Percentiles rank a stretch among this genome's conserved stretches.
Evolutionary conservation across 805 yeast species (phyloP).

Genomic region (Teunomyces gatunensis): DNA sequence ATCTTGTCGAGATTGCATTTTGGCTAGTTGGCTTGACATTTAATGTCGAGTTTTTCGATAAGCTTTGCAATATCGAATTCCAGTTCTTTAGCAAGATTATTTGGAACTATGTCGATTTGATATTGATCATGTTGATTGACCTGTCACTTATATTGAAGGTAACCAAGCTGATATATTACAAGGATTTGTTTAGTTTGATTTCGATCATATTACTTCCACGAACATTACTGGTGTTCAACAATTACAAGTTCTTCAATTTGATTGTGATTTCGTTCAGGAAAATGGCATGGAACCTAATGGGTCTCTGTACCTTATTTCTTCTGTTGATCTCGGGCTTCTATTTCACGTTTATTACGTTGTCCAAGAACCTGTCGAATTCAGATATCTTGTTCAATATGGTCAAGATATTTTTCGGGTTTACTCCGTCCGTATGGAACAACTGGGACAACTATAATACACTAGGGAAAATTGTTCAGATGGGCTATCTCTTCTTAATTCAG

Average conservation of each 20-base stretch:
- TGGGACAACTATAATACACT: slow-evolving; percentile 48
- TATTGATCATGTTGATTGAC: slow-evolving; percentile 39
- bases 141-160: slow-evolving; percentile 24
- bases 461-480: slow-evolving; percentile 47
- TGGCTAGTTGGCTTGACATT: slow-evolving; percentile 47
- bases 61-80: slow-evolving; percentile 43
- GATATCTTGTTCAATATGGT: slow-evolving; percentile 51
- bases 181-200: slow-evolving; percentile 37
- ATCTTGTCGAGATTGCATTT: slow-evolving; percentile 34
- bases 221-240: slow-evolving; percentile 48
- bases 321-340: slow-evolving; percentile 54
- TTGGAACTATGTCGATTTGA: slow-evolving; percentile 53
- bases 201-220: slow-evolving; percentile 52
- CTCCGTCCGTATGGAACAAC: slow-evolving; percentile 59
- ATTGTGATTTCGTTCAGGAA: slow-evolving; percentile 49
- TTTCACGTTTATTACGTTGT: slow-evolving; percentile 49
- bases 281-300: slow-evolving; percentile 51
- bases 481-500: slow-evolving; percentile 53
- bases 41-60: slow-evolving; percentile 46
- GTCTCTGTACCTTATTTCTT: slow-evolving; percentile 47
- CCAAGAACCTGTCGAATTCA: slow-evolving; percentile 41
- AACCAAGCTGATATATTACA: slow-evolving; percentile 19
- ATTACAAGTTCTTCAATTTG: slow-evolving; percentile 50
- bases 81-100: slow-evolving; percentile 45
- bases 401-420: slow-evolving; percentile 54